Evolutionary conservation across 768 basidiomycete genomes (phyloP), one percentile per base, ranked within the genome.

Genomic region (Tulasnella calospora): DNA sequence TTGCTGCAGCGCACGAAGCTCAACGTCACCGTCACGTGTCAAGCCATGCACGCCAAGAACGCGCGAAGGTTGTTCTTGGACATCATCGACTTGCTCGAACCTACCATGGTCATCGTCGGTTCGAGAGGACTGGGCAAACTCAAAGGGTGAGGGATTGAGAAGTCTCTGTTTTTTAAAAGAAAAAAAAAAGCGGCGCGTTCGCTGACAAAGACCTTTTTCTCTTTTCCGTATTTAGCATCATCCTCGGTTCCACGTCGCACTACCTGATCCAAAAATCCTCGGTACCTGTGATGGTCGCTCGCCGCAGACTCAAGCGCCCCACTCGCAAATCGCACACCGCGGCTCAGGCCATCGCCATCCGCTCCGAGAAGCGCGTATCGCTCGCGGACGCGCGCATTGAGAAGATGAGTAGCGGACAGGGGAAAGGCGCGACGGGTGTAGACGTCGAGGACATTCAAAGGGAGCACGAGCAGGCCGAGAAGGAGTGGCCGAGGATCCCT

Each of bases 41-140:
- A 99, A 85, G 96, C 96, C 38, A 93, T 96, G 90, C 96, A 99
- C 81, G 95, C 96, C n/a, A 98, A 97, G 87, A 96, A 96, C 82
- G 88, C 92, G 1, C 86, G 94, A 33, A 94, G 96, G 40, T 27
- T 80, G 35, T 55, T 80, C 36, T 44, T 78, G 71, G 79, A 96
- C 81, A 89, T 98, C 74, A 91, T 97, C 35, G 96, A 98, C 82
- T 89, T 93, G 82, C 86, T 91, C 47, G 91, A 95, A 78, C 96
- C 96, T 0, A 90, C 90, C 10, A 96, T 98, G 94, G 86, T 95
- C 41, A 97, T 98, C 76, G 96, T 98, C 13, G 96, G 96, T 4
- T 96, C 94, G n/a, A 90, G 96, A 72, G 96, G 96, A 79, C 80
- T 96, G 23, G 89, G 94, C 27, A 91, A 94, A 81, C 84, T 98